Base-by-base conservation (phyloP, 2,329 filamentous ascomycete genomes). In the Clarireedia paspali region DNA sequence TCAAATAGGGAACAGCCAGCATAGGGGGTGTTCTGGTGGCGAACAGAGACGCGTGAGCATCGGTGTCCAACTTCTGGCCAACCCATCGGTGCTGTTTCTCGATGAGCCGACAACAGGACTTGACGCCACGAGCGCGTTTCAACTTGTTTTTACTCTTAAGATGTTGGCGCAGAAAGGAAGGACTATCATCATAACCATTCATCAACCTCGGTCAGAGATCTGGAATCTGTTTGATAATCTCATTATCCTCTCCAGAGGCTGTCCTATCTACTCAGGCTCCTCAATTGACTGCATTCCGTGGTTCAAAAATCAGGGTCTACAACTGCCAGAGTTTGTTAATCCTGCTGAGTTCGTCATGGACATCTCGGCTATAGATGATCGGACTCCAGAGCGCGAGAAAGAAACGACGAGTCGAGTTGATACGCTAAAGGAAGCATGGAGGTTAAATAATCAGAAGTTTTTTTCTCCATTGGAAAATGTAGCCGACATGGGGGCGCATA, bases 81-180 rank as follows among this genome's bases (percentile, higher is more conserved):
- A 89, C 65, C 87, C 87, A 1, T 88, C 84, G 2, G 77, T 90
- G 0, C 72, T 90, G 7, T 89, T 88, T 67, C 78, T 88, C 23
- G 87, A 90, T 64, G 87, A 90, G 62, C 86, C 86, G 0, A 90
- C 87, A 0, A 89, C 85, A 20, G 85, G 84, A 1, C 74, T 90
- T 6, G 87, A 90, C 68, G 84, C 85, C 0, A 87, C 84, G 2
- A 88, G 83, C 64, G 87, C 87, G 0, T 87, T 81, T 61, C 85
- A 89, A 60, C 77, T 90, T 0, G 75, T 89, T 1, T 75, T 80
- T 26, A 88, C 85, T 0, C 70, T 89, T 7, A 88, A 88, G 63
- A 75, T 72, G 10, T 73, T 89, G 1, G 83, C 85, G 0, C 73
- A 75, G 39, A 84, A 85, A 65, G 85, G 85, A 0, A 74, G 85